A percentile compares a stretch with the other conserved stretches of the same genome.
These are phyloP conservation scores for Nakaseomyces delphensis DNA, from an alignment of 1,139 yeast genomes.

Conservation along the genomic window DNA sequence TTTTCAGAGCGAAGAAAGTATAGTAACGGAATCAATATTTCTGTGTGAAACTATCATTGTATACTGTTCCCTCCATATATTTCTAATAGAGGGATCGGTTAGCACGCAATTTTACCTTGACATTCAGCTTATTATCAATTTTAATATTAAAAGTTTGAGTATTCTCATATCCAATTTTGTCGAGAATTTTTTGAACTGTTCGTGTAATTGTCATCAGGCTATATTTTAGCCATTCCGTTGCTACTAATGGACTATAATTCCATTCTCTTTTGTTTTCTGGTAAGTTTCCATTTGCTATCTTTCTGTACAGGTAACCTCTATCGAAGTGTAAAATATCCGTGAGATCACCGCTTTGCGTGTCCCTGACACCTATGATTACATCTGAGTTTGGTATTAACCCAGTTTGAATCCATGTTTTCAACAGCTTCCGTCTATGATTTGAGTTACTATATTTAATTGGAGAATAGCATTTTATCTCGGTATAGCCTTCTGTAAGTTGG, in stretches of 20 bases:
- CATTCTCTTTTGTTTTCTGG: slow-evolving; percentile 13
- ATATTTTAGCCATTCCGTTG: slow-evolving; percentile 23
- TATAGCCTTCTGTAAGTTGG: slow-evolving; percentile 14
- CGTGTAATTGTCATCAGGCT: background rate
- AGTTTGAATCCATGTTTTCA: slow-evolving; percentile 30
- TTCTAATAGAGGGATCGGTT: background rate
- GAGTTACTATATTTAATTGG: slow-evolving; percentile 18
- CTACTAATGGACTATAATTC: slow-evolving; percentile 23
- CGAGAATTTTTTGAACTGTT: slow-evolving; percentile 1
- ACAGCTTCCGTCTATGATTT: slow-evolving; percentile 25
- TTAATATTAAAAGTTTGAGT: slow-evolving; percentile 17
- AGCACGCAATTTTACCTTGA: background rate
- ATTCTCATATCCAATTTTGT: background rate
- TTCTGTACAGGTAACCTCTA: slow-evolving; percentile 15
- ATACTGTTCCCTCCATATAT: no score
- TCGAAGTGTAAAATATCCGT: slow-evolving; percentile 20
- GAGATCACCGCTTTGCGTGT: slow-evolving; percentile 20
- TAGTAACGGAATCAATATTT: no score
- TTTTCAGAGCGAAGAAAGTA: no score
- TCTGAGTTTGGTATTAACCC: slow-evolving; percentile 24
- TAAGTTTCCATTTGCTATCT: slow-evolving; percentile 10
- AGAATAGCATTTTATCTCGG: slow-evolving; percentile 28
- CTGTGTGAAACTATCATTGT: no score
- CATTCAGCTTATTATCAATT: slow-evolving; percentile 11
- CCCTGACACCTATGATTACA: slow-evolving; percentile 26